Conservation (phyloP, 108 stramenopile species). For the Bacterosira constricta region DNA sequence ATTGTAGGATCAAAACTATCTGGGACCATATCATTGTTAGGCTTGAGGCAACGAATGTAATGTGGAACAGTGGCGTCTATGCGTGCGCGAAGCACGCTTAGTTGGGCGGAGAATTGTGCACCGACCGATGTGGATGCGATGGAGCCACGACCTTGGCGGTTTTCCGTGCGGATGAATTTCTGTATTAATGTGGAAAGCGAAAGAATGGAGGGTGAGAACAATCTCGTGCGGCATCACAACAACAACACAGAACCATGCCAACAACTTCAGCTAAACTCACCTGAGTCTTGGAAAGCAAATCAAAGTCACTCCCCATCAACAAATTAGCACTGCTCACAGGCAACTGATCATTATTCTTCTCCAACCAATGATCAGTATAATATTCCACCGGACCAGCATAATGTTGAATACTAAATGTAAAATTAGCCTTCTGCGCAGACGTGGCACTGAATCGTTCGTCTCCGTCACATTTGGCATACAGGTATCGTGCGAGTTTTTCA, state of each 20-base stretch:
- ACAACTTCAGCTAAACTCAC: neutral
- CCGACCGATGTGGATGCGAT: conserved; percentile 70
- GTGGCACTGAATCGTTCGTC: conserved; percentile 73
- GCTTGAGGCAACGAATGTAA: conserved; percentile 92
- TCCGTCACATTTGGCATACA: conserved; percentile 81
- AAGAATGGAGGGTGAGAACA: too few species aligned
- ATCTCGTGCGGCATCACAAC: too few species aligned
- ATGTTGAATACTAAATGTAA: conserved; percentile 85
- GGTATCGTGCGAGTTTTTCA: conserved; percentile 84
- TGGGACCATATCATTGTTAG: conserved; percentile 79
- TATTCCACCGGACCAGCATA: conserved; percentile 92
- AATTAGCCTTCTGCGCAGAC: conserved; percentile 68
- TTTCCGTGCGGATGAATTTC: conserved; percentile 67
- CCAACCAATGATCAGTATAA: conserved; percentile 79
- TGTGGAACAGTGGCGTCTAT: conserved; percentile 76
- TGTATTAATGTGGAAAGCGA: neutral
- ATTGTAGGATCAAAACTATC: conserved; percentile 80
- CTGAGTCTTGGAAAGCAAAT: conserved; percentile 53
- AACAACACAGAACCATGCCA: too few species aligned
- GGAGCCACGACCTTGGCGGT: conserved; percentile 62
- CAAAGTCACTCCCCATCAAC: conserved; percentile 66
- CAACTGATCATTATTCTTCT: conserved; percentile 90
- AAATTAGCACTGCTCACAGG: conserved; percentile 70
- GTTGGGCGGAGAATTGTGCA: conserved; percentile 83
- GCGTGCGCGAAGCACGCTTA: conserved; percentile 68